Evolutionary conservation across 768 basidiomycete genomes (phyloP).

Genomic region (Nidularia pulvinata): DNA sequence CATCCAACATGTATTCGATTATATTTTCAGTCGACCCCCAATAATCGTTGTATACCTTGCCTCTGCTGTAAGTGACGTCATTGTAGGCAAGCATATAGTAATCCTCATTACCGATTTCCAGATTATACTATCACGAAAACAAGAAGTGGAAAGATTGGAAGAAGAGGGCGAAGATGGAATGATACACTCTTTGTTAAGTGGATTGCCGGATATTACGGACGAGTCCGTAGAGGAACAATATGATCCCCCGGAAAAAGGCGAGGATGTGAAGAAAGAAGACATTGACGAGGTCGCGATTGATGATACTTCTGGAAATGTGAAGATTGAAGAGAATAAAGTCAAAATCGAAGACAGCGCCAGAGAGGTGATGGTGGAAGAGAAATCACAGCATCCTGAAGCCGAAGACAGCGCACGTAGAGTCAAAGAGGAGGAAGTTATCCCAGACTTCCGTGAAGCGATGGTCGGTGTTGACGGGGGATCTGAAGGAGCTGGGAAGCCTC

Average conservation of each 20-base stretch:
- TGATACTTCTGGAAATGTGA: not conserved
- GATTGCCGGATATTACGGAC: constrained; percentile 60
- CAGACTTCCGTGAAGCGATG: no score
- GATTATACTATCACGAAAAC: constrained; percentile 76
- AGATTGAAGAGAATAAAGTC: not conserved
- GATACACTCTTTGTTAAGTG: constrained; percentile 73
- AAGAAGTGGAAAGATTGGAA: constrained; percentile 59
- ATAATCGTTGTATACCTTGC: constrained; percentile 81
- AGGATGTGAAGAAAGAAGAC: not conserved
- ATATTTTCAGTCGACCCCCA: constrained; percentile 80
- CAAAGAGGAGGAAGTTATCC: no score
- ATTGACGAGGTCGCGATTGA: not conserved
- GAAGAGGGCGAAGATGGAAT: constrained; percentile 80
- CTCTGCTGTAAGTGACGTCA: constrained; percentile 59
- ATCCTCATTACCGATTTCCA: constrained; percentile 20
- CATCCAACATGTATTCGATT: constrained; percentile 93
- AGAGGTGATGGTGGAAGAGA: not conserved
- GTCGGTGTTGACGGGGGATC: no score
- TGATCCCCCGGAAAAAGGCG: not conserved
- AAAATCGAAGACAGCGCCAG: not conserved
- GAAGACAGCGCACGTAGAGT: not conserved
- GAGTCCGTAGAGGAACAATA: constrained; percentile 11
- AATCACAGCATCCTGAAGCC: not conserved
- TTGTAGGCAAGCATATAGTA: not conserved
- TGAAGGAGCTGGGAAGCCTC: no score